Base-by-base conservation (phyloP, 768 basidiomycete genomes). In the Boletus rubropictus region DNA sequence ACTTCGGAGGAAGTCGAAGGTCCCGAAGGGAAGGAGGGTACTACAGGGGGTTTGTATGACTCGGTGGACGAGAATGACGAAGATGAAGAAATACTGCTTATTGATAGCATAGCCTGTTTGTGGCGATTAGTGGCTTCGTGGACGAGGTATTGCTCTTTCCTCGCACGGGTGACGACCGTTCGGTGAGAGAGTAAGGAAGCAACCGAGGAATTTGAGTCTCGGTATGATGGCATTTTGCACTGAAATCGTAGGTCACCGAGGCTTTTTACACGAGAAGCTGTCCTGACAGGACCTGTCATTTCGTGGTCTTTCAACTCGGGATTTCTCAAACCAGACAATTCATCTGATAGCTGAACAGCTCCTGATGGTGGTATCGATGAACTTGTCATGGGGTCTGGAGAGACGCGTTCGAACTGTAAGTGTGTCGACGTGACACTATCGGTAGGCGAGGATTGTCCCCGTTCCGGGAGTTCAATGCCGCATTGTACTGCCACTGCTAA, bases 401-500 rank as follows among this genome's bases (percentile, higher is more conserved):
- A 58, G 32, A 20, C 43, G 7, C 27, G 38, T n/a, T 41, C 58
- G 37, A 42, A 48, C 4, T 53, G 56, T n/a, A 55, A 33, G 31
- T 49, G 49, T 35, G 60, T 35, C 38, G 43, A 52, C 25, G 34
- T 29, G 28, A 63, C 50, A 9, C 49, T 56, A 17, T 57, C 57
- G 24, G 55, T 52, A 21, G 58, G 55, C 2, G 61, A 54, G 39
- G 53, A 58, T 20, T 73, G 72, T 32, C 67, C 68, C 42, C 69
- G 71, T 50, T 80, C 74, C 3, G 82, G 84, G 25, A 89, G 69
- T 46, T 81, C 77, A 32, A 89, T 63, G 17, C 86, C 87, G 61
- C 83, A 89, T 52, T 86, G 84, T 22, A 80, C 78, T 25, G 83
- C 84, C 44, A 87, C 73, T 20, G 81, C 75, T 43, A 99, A 68